Percentiles rank a stretch among this genome's conserved stretches.
These are phyloP conservation scores for Cryptococcus sp. DNA, from an alignment of 1,284 basidiomycete species.

Conservation along the genomic window DNA sequence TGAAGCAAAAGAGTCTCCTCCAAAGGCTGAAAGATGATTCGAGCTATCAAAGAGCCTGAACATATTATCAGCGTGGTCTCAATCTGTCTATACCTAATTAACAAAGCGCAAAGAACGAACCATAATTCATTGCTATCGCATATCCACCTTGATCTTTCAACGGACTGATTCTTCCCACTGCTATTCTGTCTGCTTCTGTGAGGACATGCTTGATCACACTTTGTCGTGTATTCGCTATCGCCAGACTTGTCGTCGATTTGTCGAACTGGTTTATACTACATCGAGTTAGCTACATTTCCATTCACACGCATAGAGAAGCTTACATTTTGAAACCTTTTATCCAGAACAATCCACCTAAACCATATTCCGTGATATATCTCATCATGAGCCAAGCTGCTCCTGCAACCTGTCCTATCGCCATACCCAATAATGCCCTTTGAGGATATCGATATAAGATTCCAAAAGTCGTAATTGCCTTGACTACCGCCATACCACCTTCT, in stretches of 20 bases:
- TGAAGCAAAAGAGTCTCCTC: conserved; percentile 84
- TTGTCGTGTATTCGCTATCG: conserved; percentile 59
- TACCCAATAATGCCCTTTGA: conserved; percentile 63
- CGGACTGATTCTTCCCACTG: conserved; percentile 74
- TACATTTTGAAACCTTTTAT: background rate
- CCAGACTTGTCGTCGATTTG: conserved; percentile 14
- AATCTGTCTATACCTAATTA: background rate
- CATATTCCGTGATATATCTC: conserved; percentile 39
- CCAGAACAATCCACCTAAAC: conserved; percentile 11
- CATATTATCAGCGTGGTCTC: background rate
- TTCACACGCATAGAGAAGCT: background rate
- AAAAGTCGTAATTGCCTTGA: conserved; percentile 62
- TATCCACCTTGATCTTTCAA: conserved; percentile 87
- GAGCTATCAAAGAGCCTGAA: conserved; percentile 79
- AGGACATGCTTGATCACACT: conserved; percentile 82
- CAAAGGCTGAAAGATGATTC: conserved; percentile 85
- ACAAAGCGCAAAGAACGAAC: conserved; percentile 50
- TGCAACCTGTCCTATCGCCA: conserved; percentile 71
- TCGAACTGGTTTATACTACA: too few relatives aligned
- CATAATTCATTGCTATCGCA: conserved; percentile 90
- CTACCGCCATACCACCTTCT: conserved; percentile 74
- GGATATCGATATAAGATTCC: conserved; percentile 51
- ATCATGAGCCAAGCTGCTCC: conserved; percentile 56
- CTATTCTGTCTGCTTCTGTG: conserved; percentile 91
- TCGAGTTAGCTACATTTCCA: too few relatives aligned